Evolutionary conservation across 176 grass and related monocot genomes (phyloP).

Genomic region (Cenchrus fungigraminus): DNA sequence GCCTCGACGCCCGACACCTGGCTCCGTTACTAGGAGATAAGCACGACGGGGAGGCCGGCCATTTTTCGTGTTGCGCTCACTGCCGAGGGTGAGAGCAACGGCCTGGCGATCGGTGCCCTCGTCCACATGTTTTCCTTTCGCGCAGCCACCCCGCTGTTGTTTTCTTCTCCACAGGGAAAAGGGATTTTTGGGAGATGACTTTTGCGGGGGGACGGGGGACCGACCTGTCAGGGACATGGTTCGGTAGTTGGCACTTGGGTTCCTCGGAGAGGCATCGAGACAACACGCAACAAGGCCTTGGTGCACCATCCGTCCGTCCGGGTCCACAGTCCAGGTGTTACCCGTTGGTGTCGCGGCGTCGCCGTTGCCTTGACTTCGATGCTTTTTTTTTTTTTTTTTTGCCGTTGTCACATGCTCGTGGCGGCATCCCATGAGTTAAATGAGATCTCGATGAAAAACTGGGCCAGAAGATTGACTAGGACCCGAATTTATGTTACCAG

Average conservation of each 20-base stretch:
- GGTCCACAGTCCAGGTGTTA: background rate
- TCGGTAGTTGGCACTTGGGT: background rate
- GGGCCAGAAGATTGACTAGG: background rate
- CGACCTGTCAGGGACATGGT: background rate
- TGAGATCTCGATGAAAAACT: background rate
- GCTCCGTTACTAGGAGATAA: background rate
- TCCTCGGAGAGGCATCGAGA: background rate
- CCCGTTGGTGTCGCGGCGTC: slow-evolving; percentile 11
- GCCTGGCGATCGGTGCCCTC: background rate
- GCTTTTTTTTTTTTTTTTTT: too few species aligned
- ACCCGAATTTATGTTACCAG: background rate
- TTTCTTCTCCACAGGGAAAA: background rate
- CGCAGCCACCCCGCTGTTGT: background rate
- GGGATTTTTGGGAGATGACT: background rate
- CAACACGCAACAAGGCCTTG: background rate
- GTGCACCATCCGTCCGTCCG: background rate
- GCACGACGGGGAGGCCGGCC: background rate
- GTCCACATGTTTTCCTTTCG: slow-evolving; percentile 18
- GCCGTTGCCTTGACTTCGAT: background rate
- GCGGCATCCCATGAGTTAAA: background rate
- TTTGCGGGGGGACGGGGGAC: background rate
- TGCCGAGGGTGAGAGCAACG: background rate
- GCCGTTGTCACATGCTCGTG: background rate
- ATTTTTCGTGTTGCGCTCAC: background rate
- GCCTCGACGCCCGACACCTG: background rate